Evolutionary conservation across 331 rosid species (phyloP).

Genomic region (Stylosanthes scabra): DNA sequence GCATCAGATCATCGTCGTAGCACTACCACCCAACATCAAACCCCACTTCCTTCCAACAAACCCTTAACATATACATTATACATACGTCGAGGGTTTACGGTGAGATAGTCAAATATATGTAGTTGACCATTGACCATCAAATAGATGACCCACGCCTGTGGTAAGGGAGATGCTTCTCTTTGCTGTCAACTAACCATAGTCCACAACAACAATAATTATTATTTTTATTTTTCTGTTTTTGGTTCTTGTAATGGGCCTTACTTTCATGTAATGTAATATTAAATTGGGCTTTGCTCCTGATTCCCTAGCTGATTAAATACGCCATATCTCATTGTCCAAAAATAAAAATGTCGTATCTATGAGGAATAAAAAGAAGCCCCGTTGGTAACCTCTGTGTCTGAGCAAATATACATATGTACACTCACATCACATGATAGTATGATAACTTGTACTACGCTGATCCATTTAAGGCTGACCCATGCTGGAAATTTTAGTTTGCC

Average conservation of each 20-base stretch:
- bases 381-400: neutral
- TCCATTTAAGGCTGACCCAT: neutral
- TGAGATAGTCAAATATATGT: conserved; percentile 61
- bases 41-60: too few relatives aligned
- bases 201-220: conserved; percentile 40
- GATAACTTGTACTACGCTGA: neutral
- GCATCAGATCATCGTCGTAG: too few relatives aligned
- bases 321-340: too few relatives aligned
- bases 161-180: conserved; percentile 64
- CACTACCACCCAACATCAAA: too few relatives aligned
- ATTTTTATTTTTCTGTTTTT: neutral
- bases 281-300: too few relatives aligned
- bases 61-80: too few relatives aligned
- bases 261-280: too few relatives aligned
- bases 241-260: too few relatives aligned
- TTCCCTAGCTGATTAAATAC: too few relatives aligned
- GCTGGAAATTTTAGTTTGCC: neutral
- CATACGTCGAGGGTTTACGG: conserved; percentile 44
- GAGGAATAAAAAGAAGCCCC: too few relatives aligned
- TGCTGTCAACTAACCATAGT: conserved; percentile 63
- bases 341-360: too few relatives aligned
- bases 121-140: conserved; percentile 59
- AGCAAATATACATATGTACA: neutral
- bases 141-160: conserved; percentile 51
- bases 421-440: neutral